Evolutionary conservation across 306 rosid species (phyloP).

Genomic region (Quillaja saponaria): DNA sequence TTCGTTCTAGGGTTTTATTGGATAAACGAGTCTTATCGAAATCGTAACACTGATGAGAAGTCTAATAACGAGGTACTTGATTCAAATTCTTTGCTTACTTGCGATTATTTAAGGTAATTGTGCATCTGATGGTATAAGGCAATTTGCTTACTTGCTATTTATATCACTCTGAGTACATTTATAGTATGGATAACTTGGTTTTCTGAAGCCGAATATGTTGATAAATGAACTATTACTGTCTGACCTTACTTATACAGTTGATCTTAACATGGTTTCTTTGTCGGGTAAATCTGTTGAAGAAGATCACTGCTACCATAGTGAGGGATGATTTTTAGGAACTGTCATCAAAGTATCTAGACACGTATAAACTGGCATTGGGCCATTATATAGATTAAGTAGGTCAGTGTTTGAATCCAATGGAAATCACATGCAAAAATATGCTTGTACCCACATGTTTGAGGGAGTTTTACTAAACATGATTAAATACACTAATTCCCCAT

Average conservation of each 20-base stretch:
- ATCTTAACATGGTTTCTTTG: neutral
- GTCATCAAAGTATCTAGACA: neutral
- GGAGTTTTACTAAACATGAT: no score
- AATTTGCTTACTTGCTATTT: conserved; percentile 1
- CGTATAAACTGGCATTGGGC: neutral
- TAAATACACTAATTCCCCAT: neutral
- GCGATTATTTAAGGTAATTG: neutral
- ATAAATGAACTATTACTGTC: no score
- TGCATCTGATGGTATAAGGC: neutral
- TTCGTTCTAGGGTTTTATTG: conserved; percentile 87
- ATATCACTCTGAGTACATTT: neutral
- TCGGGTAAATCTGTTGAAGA: neutral
- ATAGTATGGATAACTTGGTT: neutral
- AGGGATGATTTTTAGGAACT: neutral
- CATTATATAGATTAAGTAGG: neutral
- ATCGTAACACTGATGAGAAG: conserved; percentile 26
- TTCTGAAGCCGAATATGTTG: no score
- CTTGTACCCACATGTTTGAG: no score
- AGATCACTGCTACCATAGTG: neutral
- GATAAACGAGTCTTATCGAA: conserved; percentile 51
- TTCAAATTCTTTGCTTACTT: neutral
- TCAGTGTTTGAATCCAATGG: neutral
- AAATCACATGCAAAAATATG: neutral
- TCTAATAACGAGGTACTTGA: conserved; percentile 44
- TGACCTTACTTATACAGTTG: neutral